Base-by-base conservation (phyloP, 2,329 filamentous ascomycete genomes). In the Fusarium verticillioides region DNA sequence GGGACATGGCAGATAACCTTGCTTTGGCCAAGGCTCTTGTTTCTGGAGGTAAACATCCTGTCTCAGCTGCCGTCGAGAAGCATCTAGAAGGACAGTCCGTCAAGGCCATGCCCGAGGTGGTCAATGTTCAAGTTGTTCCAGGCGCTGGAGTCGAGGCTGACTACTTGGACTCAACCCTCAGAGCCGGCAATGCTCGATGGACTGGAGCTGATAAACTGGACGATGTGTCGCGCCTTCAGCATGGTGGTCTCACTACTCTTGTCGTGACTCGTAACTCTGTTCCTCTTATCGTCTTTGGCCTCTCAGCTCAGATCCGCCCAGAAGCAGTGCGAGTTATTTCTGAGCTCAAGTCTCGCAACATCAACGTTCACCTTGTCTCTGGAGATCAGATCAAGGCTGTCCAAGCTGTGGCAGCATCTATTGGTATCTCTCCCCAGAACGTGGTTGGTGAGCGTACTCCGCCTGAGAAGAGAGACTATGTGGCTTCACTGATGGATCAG, bases 151-250 rank as follows among this genome's bases (percentile, higher is more conserved):
- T 67, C 0, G 64, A 66, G 5, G 64, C 62, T 2, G 10, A 52
- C 0, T 60, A 60, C 2, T 11, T 46, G 0, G 28, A 36, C 7
- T 65, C 63, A 9, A 32, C 4, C 5, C 39, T 67, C 13, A 30
- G 23, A 44, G 64, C 62, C 2, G 64, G 64, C 1, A 67, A 67
- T 19, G 28, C 44, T 19, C 62, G 64, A 9, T 67, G 64, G 64
- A 67, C 64, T 26, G 28, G 39, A 2, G 23, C 39, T 2, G 39
- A 30, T 1, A 11, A 36, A 0, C 16, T 67, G 5, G 8, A 52
- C 12, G 44, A 67, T 2, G 52, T 67, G 0, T 30, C 44, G 3
- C 52, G 62, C 1, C 62, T 67, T 6, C 62, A 67, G 7, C 13
- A 60, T 0, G 26, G 16, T 7, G 62, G 64, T 4, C 52, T 66